Percentiles rank a stretch among this genome's conserved stretches.
phyloP scores from a whole-genome alignment of 2,329 filamentous ascomycete species.

The Penicillium janthinellum region DNA sequence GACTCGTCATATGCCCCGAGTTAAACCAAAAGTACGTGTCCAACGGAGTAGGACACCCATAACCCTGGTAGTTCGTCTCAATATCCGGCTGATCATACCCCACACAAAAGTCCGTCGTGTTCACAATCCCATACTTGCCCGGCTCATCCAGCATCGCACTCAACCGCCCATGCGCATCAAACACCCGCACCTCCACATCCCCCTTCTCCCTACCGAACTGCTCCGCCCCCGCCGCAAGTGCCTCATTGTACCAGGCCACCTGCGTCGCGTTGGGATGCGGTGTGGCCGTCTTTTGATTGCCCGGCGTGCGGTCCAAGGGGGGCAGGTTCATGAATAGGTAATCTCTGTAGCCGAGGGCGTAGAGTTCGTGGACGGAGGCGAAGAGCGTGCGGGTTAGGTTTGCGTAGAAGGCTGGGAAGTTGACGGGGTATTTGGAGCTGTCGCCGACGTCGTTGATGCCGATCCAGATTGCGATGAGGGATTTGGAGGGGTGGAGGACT shows the following conservation, averaged over 20 bases:
- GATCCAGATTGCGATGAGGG: conserved; percentile 57
- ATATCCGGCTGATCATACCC: conserved; percentile 52
- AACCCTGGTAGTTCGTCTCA: conserved; percentile 43
- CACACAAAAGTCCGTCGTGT: conserved; percentile 50
- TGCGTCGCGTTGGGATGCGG: conserved; percentile 51
- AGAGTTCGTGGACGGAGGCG: conserved; percentile 44
- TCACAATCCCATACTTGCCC: conserved; percentile 46
- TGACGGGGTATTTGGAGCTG: conserved; percentile 46
- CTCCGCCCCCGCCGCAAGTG: conserved; percentile 38
- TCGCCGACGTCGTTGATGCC: conserved; percentile 61
- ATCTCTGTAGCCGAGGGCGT: conserved; percentile 47
- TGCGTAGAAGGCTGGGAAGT: conserved; percentile 51
- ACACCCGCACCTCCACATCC: conserved; percentile 45
- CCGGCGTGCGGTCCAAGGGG: conserved; percentile 51
- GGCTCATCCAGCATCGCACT: conserved; percentile 48
- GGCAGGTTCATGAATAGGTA: conserved; percentile 57
- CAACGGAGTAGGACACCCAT: conserved; percentile 49
- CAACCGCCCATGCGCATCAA: conserved; percentile 49
- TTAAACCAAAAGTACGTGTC: conserved; percentile 54
- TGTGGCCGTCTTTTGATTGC: conserved; percentile 35
- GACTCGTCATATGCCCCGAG: conserved; percentile 50
- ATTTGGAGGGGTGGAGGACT: conserved; percentile 36
- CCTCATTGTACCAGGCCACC: conserved; percentile 49
- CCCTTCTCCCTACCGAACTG: conserved; percentile 37
- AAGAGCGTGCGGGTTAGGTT: conserved; percentile 47